A percentile compares a stretch with the other conserved stretches of the same genome.
Evolutionary conservation across 768 basidiomycete species (phyloP).

Genomic region (Mycena latifolia): DNA sequence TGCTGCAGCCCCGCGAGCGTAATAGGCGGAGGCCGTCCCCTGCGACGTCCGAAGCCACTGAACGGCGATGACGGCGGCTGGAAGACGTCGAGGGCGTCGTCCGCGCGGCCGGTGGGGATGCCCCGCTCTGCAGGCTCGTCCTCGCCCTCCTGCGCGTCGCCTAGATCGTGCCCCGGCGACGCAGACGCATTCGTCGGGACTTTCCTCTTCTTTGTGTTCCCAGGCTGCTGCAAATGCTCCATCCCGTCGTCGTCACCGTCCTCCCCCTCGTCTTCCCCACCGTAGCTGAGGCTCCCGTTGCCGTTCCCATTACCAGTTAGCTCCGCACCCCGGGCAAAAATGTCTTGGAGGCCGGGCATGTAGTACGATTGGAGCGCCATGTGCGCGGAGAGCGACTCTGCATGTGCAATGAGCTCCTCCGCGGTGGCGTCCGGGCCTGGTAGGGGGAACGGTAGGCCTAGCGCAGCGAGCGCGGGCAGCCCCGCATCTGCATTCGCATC

Average conservation of each 20-base stretch:
- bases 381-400: constrained; percentile 68
- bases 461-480: constrained; percentile 27
- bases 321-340: constrained; percentile 43
- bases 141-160: constrained; percentile 48
- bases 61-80: constrained; percentile 35
- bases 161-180: constrained; percentile 56
- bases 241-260: constrained; percentile 71
- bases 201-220: constrained; percentile 91
- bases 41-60: constrained; percentile 38
- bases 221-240: constrained; percentile 80
- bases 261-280: constrained; percentile 52
- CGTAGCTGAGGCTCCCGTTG: constrained; percentile 19
- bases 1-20: constrained; percentile 79
- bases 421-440: constrained; percentile 61
- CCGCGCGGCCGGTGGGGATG: constrained; percentile 40
- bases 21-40: constrained; percentile 66
- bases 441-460: constrained; percentile 35
- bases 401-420: constrained; percentile 70
- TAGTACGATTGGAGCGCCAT: constrained; percentile 75
- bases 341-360: constrained; percentile 64
- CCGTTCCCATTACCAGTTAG: constrained; percentile 33
- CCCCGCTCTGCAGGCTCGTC: constrained; percentile 45
- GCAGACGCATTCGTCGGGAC: constrained; percentile 78
- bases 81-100: constrained; percentile 35
- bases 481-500: no score